Conservation (phyloP, 2,329 filamentous ascomycete species). For the Annulohypoxylon truncatum region DNA sequence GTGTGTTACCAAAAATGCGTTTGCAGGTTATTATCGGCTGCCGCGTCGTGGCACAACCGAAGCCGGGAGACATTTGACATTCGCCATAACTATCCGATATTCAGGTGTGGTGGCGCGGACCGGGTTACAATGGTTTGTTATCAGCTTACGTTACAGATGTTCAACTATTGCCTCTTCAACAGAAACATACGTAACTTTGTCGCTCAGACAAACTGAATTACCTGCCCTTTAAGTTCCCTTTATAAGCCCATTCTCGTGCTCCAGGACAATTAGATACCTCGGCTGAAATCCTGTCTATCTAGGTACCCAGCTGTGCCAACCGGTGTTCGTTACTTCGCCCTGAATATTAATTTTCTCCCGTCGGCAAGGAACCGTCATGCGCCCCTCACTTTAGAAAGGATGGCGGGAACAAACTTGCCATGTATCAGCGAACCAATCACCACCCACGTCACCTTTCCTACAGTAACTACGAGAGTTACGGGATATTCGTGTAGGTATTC, state of each 20-base stretch:
- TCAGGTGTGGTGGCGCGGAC: conserved; percentile 5
- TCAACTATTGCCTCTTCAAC: conserved; percentile 1
- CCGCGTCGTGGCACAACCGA: conserved; percentile 32
- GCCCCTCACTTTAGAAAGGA: conserved; percentile 26
- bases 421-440: conserved; percentile 27
- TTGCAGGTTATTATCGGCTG: conserved; percentile 21
- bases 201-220: not conserved
- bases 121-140: conserved; percentile 7
- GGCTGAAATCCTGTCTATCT: not conserved
- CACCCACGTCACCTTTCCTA: conserved; percentile 16
- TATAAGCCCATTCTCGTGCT: not conserved
- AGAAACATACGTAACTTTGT: conserved; percentile 1
- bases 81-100: conserved; percentile 18
- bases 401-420: conserved; percentile 22
- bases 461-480: conserved; percentile 10
- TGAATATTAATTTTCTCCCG: conserved; percentile 21
- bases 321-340: conserved; percentile 3
- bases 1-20: conserved; percentile 34
- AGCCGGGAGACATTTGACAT: conserved; percentile 37
- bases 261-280: not conserved
- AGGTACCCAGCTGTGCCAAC: not conserved
- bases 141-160: not conserved
- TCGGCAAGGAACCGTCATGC: conserved; percentile 33
- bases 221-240: not conserved
- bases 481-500: conserved; percentile 21